Percentiles rank a stretch among this genome's conserved stretches.
phyloP scores from a whole-genome alignment of 2,329 filamentous ascomycete species.

The Phoma sp. region DNA sequence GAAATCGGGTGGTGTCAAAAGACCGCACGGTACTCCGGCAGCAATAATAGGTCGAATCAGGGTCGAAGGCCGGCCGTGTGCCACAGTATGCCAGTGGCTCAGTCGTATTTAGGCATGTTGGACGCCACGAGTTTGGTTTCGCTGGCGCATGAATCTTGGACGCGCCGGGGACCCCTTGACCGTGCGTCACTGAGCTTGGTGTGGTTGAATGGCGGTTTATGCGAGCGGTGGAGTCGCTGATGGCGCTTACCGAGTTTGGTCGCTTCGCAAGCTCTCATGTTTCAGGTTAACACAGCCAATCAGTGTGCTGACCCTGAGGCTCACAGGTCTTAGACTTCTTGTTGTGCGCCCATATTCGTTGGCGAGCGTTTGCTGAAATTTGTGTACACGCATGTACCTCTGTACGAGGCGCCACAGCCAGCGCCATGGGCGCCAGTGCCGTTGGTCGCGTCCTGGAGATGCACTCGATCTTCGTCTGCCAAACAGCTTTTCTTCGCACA shows the following conservation, averaged over 20 bases:
- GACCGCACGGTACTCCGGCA: constrained; percentile 11
- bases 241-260: constrained; percentile 20
- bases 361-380: constrained; percentile 18
- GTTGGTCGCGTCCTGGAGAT: constrained; percentile 7
- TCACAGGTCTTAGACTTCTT: constrained; percentile 1
- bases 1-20: constrained; percentile 9
- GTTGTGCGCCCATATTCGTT: constrained; percentile 6
- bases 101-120: constrained; percentile 18
- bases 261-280: constrained; percentile 20
- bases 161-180: constrained; percentile 17
- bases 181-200: constrained; percentile 8
- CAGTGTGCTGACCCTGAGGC: constrained; percentile 12
- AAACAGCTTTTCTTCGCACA: constrained; percentile 4
- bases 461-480: constrained; percentile 1
- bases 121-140: constrained; percentile 18
- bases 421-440: constrained; percentile 6
- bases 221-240: constrained; percentile 20
- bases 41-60: constrained; percentile 10
- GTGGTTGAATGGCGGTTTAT: constrained; percentile 24
- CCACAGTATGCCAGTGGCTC: constrained; percentile 20
- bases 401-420: constrained; percentile 6
- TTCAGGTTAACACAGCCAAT: constrained; percentile 28
- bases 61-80: constrained; percentile 12
- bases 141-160: constrained; percentile 23
- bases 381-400: constrained; percentile 10